Percentiles rank a stretch among this genome's conserved stretches.
Conservation (phyloP, 176 grass and related monocot genomes). For the Metroxylon sagu region DNA sequence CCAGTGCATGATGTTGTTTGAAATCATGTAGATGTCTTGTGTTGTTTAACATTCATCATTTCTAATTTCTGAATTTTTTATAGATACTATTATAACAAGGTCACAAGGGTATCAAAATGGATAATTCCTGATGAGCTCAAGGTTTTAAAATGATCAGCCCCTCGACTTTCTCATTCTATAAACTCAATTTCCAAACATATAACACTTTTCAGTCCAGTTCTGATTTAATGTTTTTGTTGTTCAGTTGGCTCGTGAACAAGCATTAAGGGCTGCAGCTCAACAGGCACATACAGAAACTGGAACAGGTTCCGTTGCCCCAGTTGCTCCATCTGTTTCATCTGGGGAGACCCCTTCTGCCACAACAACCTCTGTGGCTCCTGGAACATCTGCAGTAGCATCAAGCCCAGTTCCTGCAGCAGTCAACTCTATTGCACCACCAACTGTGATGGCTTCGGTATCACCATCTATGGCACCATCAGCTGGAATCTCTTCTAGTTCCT, state of each 20-base stretch:
- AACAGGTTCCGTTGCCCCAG: constrained; percentile 21
- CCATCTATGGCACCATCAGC: constrained; percentile 26
- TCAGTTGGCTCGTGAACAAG: constrained; percentile 81
- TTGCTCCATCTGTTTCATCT: constrained; percentile 22
- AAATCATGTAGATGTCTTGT: too few species aligned
- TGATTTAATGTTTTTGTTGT: background rate
- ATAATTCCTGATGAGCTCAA: constrained; percentile 90
- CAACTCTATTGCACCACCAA: constrained; percentile 28
- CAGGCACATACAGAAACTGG: constrained; percentile 24
- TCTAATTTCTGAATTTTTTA: background rate
- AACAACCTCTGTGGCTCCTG: constrained; percentile 3
- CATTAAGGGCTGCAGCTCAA: constrained; percentile 49
- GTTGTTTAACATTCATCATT: background rate
- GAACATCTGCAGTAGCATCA: constrained; percentile 24
- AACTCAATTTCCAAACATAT: background rate
- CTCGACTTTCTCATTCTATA: too few species aligned
- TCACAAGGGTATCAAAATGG: constrained; percentile 89
- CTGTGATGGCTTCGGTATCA: constrained; percentile 7
- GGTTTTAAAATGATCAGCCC: constrained; percentile 18
- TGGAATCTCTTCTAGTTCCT: constrained; percentile 29
- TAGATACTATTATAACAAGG: constrained; percentile 82
- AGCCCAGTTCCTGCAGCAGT: constrained; percentile 28
- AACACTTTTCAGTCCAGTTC: background rate
- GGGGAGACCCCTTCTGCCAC: background rate
- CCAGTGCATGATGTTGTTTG: background rate